Conservation (phyloP, 2,329 filamentous ascomycete genomes). For the Podosphaera xanthii region DNA sequence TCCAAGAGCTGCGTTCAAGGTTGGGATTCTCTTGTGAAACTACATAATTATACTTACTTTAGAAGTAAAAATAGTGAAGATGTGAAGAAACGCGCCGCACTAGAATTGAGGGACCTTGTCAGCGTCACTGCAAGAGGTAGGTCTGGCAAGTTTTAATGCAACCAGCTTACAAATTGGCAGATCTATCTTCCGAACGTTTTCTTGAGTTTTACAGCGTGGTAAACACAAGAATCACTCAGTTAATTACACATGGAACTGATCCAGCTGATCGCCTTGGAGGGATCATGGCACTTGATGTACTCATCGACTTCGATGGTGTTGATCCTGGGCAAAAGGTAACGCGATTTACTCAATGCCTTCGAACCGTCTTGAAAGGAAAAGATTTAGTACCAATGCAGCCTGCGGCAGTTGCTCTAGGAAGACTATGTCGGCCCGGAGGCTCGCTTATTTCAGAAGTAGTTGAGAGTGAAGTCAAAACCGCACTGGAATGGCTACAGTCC, state of each 20-base stretch:
- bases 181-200: constrained; percentile 65
- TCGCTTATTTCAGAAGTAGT: constrained; percentile 88
- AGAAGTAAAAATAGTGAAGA: constrained; percentile 14
- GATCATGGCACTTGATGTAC: constrained; percentile 70
- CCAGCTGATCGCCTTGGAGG: constrained; percentile 77
- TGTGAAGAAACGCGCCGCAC: constrained; percentile 14
- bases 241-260: constrained; percentile 72
- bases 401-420: constrained; percentile 71
- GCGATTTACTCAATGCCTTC: constrained; percentile 76
- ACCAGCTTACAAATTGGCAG: constrained; percentile 20
- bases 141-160: not conserved
- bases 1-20: constrained; percentile 14
- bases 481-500: constrained; percentile 88
- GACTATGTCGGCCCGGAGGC: constrained; percentile 76
- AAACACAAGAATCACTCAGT: constrained; percentile 39
- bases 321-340: constrained; percentile 87
- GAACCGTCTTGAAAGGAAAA: constrained; percentile 69
- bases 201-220: constrained; percentile 43
- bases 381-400: constrained; percentile 79
- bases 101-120: constrained; percentile 16
- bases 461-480: constrained; percentile 88
- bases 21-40: constrained; percentile 4
- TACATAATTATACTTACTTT: constrained; percentile 3
- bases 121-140: constrained; percentile 16
- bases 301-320: constrained; percentile 91